These are phyloP conservation scores for Chaetoceros muelleri DNA, from an alignment of 108 stramenopile genomes.

Conservation along the genomic window DNA sequence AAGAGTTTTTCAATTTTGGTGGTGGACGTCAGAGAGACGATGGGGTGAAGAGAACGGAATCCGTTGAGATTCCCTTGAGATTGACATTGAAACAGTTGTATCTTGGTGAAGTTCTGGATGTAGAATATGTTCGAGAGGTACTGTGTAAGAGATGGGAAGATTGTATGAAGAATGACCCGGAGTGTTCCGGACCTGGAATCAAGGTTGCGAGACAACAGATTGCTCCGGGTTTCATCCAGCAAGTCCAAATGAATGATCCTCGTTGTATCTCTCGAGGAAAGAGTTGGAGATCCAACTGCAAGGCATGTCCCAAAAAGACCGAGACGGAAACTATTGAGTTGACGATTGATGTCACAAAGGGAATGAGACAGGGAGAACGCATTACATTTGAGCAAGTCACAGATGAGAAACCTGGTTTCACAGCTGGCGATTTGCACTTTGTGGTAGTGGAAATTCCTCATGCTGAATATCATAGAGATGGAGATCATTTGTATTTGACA, in stretches of 20 bases:
- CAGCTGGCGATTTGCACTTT: conserved; percentile 73
- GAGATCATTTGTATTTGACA: conserved; percentile 77
- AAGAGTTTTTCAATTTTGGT: conserved; percentile 60
- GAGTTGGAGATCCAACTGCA: conserved; percentile 81
- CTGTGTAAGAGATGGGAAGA: conserved; percentile 89
- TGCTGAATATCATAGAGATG: conserved; percentile 60
- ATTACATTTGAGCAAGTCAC: conserved; percentile 86
- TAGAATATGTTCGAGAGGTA: conserved; percentile 83
- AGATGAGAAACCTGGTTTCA: conserved; percentile 84
- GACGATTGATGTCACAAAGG: conserved; percentile 81
- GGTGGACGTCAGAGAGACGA: conserved; percentile 65
- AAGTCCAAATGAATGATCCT: conserved; percentile 86
- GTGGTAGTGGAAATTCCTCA: conserved; percentile 43
- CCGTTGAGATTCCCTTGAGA: conserved; percentile 85
- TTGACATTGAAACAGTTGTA: conserved; percentile 91
- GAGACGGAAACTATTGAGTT: conserved; percentile 87
- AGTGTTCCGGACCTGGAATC: conserved; percentile 90
- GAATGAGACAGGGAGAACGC: conserved; percentile 68
- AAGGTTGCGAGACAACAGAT: conserved; percentile 84
- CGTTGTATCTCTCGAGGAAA: conserved; percentile 90
- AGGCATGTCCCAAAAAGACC: conserved; percentile 86
- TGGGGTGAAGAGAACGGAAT: conserved; percentile 77
- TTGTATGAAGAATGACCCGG: conserved; percentile 68
- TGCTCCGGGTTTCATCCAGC: conserved; percentile 97
- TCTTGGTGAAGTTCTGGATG: conserved; percentile 84